Conservation (phyloP, 257 asterid genomes). For the Solanum rostratum region DNA sequence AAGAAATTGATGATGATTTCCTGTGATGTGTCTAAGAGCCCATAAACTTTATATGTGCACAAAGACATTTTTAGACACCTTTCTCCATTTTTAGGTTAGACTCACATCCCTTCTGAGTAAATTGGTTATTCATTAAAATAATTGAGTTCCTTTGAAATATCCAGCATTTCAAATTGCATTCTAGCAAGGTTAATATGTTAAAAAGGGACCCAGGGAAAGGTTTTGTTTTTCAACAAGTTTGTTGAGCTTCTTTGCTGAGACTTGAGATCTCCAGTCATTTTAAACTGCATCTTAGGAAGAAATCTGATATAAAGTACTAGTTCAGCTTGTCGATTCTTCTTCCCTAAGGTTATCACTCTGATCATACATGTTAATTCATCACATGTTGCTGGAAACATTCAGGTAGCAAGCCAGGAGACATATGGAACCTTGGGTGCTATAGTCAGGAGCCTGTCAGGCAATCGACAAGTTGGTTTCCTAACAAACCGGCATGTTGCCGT, state of each 20-base stretch:
- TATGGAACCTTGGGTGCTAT: constrained; percentile 97
- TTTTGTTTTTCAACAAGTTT: neutral
- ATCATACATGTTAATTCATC: neutral
- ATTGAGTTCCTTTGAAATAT: neutral
- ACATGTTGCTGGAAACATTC: neutral
- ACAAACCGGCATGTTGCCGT: constrained; percentile 98
- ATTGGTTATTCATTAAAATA: neutral
- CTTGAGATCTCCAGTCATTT: neutral
- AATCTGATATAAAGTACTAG: neutral
- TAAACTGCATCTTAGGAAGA: neutral
- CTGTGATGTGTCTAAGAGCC: neutral
- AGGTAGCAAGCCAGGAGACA: constrained; percentile 99
- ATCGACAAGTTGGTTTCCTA: constrained; percentile 78
- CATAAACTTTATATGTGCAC: neutral
- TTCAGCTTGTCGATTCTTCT: neutral
- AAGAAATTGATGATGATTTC: neutral
- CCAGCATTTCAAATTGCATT: neutral
- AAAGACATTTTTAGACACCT: neutral
- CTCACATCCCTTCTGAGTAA: neutral
- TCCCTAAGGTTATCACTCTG: neutral
- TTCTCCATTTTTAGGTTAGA: neutral
- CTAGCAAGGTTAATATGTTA: neutral
- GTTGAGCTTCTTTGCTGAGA: neutral
- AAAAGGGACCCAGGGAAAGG: neutral
- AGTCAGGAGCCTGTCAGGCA: constrained; percentile 87